Base-by-base conservation (phyloP, 2,329 filamentous ascomycete genomes). In the Chrysoporthe puriensis region DNA sequence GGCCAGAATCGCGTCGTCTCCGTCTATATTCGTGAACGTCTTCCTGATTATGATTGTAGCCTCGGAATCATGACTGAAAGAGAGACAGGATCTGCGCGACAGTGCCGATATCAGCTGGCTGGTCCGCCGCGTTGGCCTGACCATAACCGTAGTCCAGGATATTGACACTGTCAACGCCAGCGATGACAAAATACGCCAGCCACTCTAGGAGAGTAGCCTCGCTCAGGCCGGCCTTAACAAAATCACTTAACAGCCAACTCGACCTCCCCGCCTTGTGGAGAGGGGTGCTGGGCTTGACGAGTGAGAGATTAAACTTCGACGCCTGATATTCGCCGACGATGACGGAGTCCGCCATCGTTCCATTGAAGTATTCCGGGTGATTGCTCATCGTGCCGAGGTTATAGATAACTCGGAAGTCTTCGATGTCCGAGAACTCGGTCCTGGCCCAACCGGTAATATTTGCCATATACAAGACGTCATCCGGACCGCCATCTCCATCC, bases 281-380 rank as follows among this genome's bases (percentile, higher is more conserved):
- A 16, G 50, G 64, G 1, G 60, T 32, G 1, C 43, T 42, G 2
- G n/a, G 36, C 0, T 4, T 8, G 16, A 67, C 11, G 11, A 46
- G 59, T 14, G 43, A 2, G 1, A 56, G 34, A 1, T 18, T 21
- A 44, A 63, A 67, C 9, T 14, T 9, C 3, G 66, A 59, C 21
- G 54, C 66, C 16, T 40, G 32, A 32, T 48, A 57, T 54, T 67
- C 61, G 16, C 48, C 63, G 4, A 64, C 62, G 14, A 60, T 54
- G 26, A 68, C 54, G 44, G 56, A 40, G 57, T 60, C 56, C 40
- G 62, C 59, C 62, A 64, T 60, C 44, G 46, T 54, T 26, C 56
- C 18, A 8, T 44, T 21, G 32, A 68, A 68, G 48, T 68, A 68
- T 32, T 68, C 66, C 8, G 43, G 40, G 46, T 68, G 66, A 11